Evolutionary conservation across 1,284 basidiomycete genomes (phyloP), one percentile per base, ranked within the genome.

Genomic region (Ceratobasidium sp.): DNA sequence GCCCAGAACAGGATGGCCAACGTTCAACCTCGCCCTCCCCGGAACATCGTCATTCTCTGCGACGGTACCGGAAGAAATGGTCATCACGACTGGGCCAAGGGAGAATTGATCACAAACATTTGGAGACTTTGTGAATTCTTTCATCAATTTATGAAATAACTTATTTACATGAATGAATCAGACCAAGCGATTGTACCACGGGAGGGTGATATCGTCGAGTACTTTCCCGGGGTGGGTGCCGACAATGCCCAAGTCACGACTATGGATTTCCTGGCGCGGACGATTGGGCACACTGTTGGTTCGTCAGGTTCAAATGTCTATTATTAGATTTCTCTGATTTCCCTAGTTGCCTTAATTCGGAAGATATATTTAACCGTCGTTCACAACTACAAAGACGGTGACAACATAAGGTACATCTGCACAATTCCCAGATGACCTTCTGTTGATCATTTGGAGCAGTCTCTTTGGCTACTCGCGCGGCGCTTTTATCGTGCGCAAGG

Each of bases 401-500:
- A 66, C 49, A 37, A 14, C 48, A 31, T 66, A 14, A 66, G 64
- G 64, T 49, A 53, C 11, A 6, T 16, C 31, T 31, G n/a, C 11
- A 16, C 31, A 4, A 6, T 39, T 16, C n/a, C n/a, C 41, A n/a
- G 3, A 39, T 22, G 41, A 46, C 46, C 19, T 46, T 11, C 5
- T 27, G 9, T 13, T 51, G 49, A 51, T 2, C n/a, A 4, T 24
- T 11, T 24, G 41, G 13, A 14, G 1, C 11, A 73, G 71, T 53
- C 48, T 73, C 14, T 73, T 73, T 34, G 71, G 71, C 9, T 73
- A 63, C 37, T 73, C 71, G 13, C 58, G 71, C 9, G 75, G 75
- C 3, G 75, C 75, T 37, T 76, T 76, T 51, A 75, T 68, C 31
- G 75, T 64, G 34, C 74, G 75, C 29, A 76, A 75, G 61, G 75